Evolutionary conservation across 768 basidiomycete species (phyloP).

Genomic region (Amanita fuliginea): DNA sequence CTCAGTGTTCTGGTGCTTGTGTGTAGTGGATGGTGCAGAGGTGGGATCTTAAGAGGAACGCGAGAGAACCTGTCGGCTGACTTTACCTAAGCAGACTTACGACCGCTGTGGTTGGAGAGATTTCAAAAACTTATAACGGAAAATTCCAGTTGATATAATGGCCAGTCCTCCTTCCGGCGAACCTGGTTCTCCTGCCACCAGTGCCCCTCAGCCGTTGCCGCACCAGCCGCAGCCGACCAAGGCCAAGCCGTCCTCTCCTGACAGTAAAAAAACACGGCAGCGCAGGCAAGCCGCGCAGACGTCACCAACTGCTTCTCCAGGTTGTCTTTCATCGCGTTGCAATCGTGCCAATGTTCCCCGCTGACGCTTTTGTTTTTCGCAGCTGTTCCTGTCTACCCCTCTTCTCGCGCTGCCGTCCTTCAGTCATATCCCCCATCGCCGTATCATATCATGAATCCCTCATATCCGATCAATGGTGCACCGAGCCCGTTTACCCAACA

Average conservation of each 20-base stretch:
- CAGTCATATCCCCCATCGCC: constrained; percentile 46
- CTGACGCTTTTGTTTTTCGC: background rate
- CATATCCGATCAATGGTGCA: constrained; percentile 53
- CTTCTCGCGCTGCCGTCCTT: constrained; percentile 29
- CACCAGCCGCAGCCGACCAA: constrained; percentile 36
- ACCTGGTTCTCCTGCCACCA: constrained; percentile 22
- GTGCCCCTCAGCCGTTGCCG: constrained; percentile 32
- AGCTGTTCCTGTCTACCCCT: constrained; percentile 15
- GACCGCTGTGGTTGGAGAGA: constrained; percentile 7
- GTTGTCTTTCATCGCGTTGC: background rate
- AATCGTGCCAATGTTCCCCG: background rate
- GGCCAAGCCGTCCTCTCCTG: constrained; percentile 31
- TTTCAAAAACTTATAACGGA: constrained; percentile 25
- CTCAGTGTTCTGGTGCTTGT: constrained; percentile 4
- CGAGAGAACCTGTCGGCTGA: constrained; percentile 5
- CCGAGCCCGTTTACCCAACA: constrained; percentile 22
- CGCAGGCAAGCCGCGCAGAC: constrained; percentile 28
- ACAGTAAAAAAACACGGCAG: constrained; percentile 43
- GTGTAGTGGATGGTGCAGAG: constrained; percentile 8
- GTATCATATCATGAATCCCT: constrained; percentile 58
- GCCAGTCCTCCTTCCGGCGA: constrained; percentile 38
- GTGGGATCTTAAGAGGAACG: constrained; percentile 1
- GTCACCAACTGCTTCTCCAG: constrained; percentile 3
- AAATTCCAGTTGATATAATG: constrained; percentile 15
- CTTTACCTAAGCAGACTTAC: constrained; percentile 32